Base-by-base conservation (phyloP, 169 alveolate genomes). In the Neospora caninum region DNA sequence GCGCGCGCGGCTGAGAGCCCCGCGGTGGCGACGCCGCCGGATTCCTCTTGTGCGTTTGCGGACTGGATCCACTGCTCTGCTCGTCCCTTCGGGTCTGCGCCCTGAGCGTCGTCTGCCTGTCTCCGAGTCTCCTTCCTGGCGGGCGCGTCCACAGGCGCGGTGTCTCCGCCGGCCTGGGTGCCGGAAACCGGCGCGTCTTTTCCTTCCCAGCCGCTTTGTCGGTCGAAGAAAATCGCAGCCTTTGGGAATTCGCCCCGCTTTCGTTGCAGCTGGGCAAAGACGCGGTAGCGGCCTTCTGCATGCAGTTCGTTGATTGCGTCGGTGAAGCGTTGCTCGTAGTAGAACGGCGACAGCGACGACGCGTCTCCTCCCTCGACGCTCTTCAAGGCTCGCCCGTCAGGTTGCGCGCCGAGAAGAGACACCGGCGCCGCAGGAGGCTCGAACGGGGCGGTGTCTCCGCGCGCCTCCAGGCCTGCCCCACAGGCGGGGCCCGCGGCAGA, bases 281-380 rank as follows among this genome's bases (percentile, higher is more conserved):
- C 43, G 73, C 96, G 93, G 86, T 92, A 94, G 27, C 94, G 80
- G 41, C 93, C 94, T 45, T 86, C 94, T 43, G 80, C 89, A 53
- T 80, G 93, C 36, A 83, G 94, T 70, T 86, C 58, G 41, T 20
- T 69, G 29, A 82, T 45, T 42, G 89, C 70, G 54, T 0, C 67
- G n/a, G 64, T 27, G 91, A 92, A 80, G 53, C 39, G 53, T 83
- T 34, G 34, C 54, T 54, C 80, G 83, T 88, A 88, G 58, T 18
- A 53, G 83, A 54, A 58, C 25, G 80, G 92, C 29, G 89, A 82
- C 64, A 82, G 41, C 45, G 49, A 2, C 84, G 22, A 13, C 41
- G 84, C 42, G 39, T 43, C 42, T 22, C 16, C 84, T 43, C 43
- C 34, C 84, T 22, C 45, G 39, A n/a, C 43, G 13, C 27, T 27